These are phyloP conservation scores for Grosmannia huntii DNA, from an alignment of 2,329 filamentous ascomycete species.

Conservation along the genomic window DNA sequence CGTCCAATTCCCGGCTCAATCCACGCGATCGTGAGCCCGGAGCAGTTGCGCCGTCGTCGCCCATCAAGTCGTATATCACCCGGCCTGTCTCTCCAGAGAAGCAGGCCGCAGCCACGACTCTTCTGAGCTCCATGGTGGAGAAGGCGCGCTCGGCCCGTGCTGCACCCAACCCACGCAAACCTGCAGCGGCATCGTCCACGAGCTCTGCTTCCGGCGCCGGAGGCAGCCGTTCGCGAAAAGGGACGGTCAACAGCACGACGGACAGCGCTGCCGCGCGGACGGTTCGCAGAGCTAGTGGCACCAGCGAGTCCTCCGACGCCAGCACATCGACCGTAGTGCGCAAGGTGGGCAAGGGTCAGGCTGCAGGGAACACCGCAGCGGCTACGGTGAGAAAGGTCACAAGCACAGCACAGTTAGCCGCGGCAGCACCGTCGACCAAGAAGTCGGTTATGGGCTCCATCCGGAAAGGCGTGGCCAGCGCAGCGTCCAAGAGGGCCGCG, in stretches of 20 bases:
- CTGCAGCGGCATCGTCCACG: slow-evolving; percentile 30
- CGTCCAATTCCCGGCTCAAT: slow-evolving; percentile 62
- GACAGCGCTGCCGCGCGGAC: slow-evolving; percentile 27
- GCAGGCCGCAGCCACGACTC: slow-evolving; percentile 29
- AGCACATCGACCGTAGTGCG: slow-evolving; percentile 54
- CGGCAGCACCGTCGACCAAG: slow-evolving; percentile 26
- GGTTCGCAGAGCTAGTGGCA: slow-evolving; percentile 40
- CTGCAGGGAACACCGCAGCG: slow-evolving; percentile 16
- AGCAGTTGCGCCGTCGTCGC: slow-evolving; percentile 28
- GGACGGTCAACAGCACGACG: slow-evolving; percentile 16
- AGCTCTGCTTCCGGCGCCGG: slow-evolving; percentile 24
- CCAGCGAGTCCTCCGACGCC: slow-evolving; percentile 49
- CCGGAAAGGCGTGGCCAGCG: slow-evolving; percentile 36
- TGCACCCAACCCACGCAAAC: slow-evolving; percentile 27
- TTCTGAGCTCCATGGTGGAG: slow-evolving; percentile 46
- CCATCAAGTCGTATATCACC: slow-evolving; percentile 42
- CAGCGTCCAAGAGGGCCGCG: slow-evolving; percentile 35
- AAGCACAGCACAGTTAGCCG: slow-evolving; percentile 22
- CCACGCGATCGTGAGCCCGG: slow-evolving; percentile 30
- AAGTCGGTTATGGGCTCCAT: slow-evolving; percentile 42
- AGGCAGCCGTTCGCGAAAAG: slow-evolving; percentile 21
- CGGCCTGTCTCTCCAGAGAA: slow-evolving; percentile 53
- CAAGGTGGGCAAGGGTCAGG: slow-evolving; percentile 25
- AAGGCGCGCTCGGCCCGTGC: slow-evolving; percentile 43
- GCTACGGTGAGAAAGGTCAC: slow-evolving; percentile 21